Evolutionary conservation across 2,329 filamentous ascomycete genomes (phyloP), one percentile per base, ranked within the genome.

Genomic region (Spiromastix sp.): DNA sequence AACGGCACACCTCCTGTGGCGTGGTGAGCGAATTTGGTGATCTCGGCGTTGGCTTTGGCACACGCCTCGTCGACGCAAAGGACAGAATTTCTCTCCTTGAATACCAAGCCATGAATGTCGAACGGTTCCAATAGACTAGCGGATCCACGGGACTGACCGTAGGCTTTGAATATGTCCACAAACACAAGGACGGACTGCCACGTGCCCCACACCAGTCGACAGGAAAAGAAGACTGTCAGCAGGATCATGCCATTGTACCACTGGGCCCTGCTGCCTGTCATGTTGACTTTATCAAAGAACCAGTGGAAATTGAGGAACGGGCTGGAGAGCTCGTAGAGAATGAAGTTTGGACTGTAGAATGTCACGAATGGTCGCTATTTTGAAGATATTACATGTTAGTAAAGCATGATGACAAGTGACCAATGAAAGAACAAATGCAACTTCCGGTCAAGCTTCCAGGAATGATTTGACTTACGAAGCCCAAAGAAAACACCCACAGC

Each of bases 291-390:
- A 52, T 80, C 76, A 50, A 74, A 73, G 63, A 80, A 79, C 76
- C 76, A 80, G 61, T 80, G 76, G 51, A 79, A 71, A 55, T 80
- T 80, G 42, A 79, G 65, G 54, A 79, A 79, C 6, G 76, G 76
- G 42, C 68, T 71, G 26, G 72, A 77, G 44, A 80, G 71, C 51
- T 80, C 76, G 60, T 79, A 80, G 46, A 80, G 72, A 48, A 80
- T 74, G 59, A 80, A 80, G 4, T 68, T 69, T 1, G 74, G 71
- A 12, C 66, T 71, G 54, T 79, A 80, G 63, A 68, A 79, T 55
- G 78, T 77, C 41, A 77, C 60, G 49, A 79, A 79, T 2, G 76
- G 76, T 43, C 75, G 66, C 75, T 79, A 48, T 34, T 30, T 32
- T 34, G 40, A 17, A 18, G 30, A 21, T 12, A 12, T 20, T 12